These are phyloP conservation scores for Sphagnum contortum DNA, from an alignment of 225 moss, liverwort and hornwort species.

Conservation along the genomic window DNA sequence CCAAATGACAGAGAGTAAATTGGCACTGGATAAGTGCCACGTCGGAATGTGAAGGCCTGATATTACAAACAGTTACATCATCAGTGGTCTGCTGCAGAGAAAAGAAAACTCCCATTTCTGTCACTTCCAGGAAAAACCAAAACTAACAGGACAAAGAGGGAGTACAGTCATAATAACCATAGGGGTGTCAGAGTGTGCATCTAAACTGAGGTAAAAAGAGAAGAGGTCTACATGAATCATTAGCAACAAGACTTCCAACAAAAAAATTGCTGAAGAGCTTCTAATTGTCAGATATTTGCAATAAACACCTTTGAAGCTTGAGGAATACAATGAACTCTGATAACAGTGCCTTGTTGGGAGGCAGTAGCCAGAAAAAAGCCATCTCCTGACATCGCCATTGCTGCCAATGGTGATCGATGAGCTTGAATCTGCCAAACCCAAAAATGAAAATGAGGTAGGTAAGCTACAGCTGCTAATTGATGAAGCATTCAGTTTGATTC, in stretches of 20 bases:
- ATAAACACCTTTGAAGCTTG: constrained; percentile 63
- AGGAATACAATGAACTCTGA: constrained; percentile 88
- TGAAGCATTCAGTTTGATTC: no score
- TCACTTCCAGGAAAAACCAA: no score
- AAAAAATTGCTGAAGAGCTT: no score
- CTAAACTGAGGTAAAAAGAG: no score
- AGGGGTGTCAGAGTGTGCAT: no score
- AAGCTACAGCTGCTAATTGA: no score
- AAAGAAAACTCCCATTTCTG: neutral
- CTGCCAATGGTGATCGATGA: constrained; percentile 78
- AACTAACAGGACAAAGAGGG: no score
- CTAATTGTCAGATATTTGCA: no score
- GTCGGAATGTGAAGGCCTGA: constrained; percentile 80
- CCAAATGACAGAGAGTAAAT: constrained; percentile 94
- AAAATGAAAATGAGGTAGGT: no score
- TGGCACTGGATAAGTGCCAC: constrained; percentile 71
- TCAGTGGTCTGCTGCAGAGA: neutral
- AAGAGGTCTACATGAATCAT: no score
- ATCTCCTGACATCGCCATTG: constrained; percentile 82
- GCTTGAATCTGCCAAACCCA: constrained; percentile 60
- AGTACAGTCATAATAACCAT: no score
- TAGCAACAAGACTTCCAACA: no score
- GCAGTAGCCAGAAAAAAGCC: constrained; percentile 90
- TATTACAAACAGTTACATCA: neutral
- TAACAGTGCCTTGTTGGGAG: constrained; percentile 91